phyloP scores from a whole-genome alignment of 495 filamentous ascomycete species.

The Neurospora pannonica region DNA sequence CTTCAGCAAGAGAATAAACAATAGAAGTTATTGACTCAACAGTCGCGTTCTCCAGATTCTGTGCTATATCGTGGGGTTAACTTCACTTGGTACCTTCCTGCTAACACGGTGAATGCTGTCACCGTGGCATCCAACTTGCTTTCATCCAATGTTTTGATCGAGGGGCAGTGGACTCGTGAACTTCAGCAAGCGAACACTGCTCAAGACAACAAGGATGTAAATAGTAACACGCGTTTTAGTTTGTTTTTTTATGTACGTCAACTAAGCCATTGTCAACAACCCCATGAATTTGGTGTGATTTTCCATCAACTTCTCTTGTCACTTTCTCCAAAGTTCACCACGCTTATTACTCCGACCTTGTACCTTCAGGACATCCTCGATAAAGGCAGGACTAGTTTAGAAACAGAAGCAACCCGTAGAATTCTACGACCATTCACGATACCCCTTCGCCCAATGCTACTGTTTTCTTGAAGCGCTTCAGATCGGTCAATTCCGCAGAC shows the following conservation, averaged over 20 bases:
- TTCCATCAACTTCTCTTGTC: neutral
- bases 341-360: neutral
- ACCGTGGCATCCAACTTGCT: neutral
- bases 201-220: neutral
- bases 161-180: neutral
- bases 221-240: neutral
- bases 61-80: neutral
- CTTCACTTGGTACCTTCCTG: neutral
- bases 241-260: neutral
- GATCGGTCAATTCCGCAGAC: no score
- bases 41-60: neutral
- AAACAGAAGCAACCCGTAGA: neutral
- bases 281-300: neutral
- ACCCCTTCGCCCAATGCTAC: no score
- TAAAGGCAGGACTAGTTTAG: neutral
- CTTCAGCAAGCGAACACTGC: neutral
- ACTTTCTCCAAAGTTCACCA: neutral
- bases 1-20: neutral
- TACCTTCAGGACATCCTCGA: neutral
- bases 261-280: neutral
- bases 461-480: no score
- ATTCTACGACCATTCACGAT: neutral
- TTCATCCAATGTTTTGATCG: neutral
- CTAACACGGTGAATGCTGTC: neutral
- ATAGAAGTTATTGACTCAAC: neutral